Evolutionary conservation across 2,329 filamentous ascomycete genomes (phyloP).

Genomic region (Aspergillus sojae): DNA sequence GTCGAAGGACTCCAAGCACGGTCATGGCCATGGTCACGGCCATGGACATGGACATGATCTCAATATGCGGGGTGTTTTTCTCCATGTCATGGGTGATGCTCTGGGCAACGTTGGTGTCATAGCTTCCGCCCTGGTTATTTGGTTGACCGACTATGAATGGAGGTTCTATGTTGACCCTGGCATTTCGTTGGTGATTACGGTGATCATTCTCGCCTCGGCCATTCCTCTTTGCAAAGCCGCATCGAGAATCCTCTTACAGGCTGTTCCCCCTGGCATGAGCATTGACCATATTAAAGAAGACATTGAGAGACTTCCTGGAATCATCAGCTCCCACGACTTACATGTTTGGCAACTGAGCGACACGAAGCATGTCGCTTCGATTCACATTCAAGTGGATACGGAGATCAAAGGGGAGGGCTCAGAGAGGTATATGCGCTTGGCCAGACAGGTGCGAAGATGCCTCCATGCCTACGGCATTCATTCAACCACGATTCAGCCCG

Average conservation of each 20-base stretch:
- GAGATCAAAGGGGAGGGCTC: conserved; percentile 80
- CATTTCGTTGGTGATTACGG: conserved; percentile 91
- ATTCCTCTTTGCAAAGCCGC: conserved; percentile 56
- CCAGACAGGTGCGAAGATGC: conserved; percentile 78
- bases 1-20: conserved; percentile 59
- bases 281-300: conserved; percentile 91
- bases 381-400: conserved; percentile 91
- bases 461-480: conserved; percentile 96
- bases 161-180: conserved; percentile 87
- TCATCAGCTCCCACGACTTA: conserved; percentile 90
- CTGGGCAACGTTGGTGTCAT: conserved; percentile 54
- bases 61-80: conserved; percentile 82
- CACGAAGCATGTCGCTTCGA: conserved; percentile 87
- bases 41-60: conserved; percentile 61
- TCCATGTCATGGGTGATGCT: conserved; percentile 59
- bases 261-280: conserved; percentile 84
- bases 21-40: background rate
- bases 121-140: conserved; percentile 78
- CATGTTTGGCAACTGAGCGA: conserved; percentile 98
- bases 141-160: conserved; percentile 80
- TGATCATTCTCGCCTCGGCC: conserved; percentile 63
- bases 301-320: conserved; percentile 80
- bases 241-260: conserved; percentile 84
- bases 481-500: conserved; percentile 94
- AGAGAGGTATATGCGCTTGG: conserved; percentile 85